Base-by-base conservation (phyloP, 352 stramenopile genomes). In the Blastocystis sp. region DNA sequence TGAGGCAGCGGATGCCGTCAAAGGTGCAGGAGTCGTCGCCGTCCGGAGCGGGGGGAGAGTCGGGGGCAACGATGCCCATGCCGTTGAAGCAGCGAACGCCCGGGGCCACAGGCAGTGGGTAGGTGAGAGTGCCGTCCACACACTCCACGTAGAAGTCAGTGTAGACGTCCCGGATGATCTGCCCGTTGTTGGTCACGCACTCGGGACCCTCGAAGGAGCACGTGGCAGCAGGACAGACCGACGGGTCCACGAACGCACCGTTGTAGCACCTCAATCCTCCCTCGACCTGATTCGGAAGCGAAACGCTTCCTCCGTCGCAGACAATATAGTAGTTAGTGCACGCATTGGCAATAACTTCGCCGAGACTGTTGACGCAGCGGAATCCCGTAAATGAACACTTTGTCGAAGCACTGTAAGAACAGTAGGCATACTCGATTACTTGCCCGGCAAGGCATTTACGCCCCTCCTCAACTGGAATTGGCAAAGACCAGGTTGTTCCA, bases 71-170 rank as follows among this genome's bases (percentile, higher is more conserved):
- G 3, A 89, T 47, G 34, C 65, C 63, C 30, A 75, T 34, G 16
- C 78, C 78, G 55, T 89, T 89, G 65, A 59, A 89, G 45, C 78
- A 89, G 41, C 65, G 78, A 6, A 78, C 34, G 18, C 78, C 78
- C 26, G 78, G 62, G 18, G 34, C 78, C 2, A 89, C 78, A 78
- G 78, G 78, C n/a, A 78, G 78, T 8, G 78, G 78, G 45, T 78
- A 78, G 65, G 78, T 75, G n/a, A 65, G 24, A 7, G 43, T 30
- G 26, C 78, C 78, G 39, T 89, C 78, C 6, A 76, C 45, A 54
- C 78, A 89, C 37, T 79, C 47, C 18, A 78, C 65, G 55, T 89
- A 89, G 65, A 76, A 89, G 30, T 89, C 65, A 30, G 78, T 89
- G 39, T 45, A 89, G 39, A 62, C 76, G 30, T 89, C 54, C 56